A percentile compares a stretch with the other conserved stretches of the same genome.
These are phyloP conservation scores for Globisporangium cylindrosporum DNA, from an alignment of 352 stramenopile genomes.

Conservation along the genomic window DNA sequence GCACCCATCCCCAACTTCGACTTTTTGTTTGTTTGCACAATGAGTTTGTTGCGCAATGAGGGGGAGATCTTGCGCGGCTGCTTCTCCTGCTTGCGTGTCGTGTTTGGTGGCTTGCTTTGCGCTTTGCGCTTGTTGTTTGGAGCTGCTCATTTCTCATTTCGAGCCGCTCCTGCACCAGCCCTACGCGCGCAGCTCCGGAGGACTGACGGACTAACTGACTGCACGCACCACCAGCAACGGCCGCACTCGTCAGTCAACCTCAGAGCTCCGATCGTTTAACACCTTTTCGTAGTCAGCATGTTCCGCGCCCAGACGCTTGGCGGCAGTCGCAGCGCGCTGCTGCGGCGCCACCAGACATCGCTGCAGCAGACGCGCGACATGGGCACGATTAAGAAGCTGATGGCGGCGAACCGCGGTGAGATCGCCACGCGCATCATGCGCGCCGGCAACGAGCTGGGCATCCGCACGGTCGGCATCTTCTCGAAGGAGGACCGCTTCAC, in stretches of 20 bases:
- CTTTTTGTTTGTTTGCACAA: constrained; percentile 8
- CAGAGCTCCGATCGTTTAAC: neutral
- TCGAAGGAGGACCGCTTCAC: constrained; percentile 94
- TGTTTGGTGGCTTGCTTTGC: neutral
- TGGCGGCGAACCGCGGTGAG: constrained; percentile 98
- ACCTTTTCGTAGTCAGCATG: constrained; percentile 20
- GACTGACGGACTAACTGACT: neutral
- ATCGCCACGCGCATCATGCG: constrained; percentile 97
- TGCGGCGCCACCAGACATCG: constrained; percentile 11
- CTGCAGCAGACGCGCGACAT: constrained; percentile 42
- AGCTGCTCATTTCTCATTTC: constrained; percentile 7
- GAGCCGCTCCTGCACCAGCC: constrained; percentile 6
- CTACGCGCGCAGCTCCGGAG: neutral
- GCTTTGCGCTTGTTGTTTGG: neutral
- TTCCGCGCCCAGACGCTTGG: constrained; percentile 37
- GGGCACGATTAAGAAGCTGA: constrained; percentile 93
- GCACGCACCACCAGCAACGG: neutral
- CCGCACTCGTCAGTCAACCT: neutral
- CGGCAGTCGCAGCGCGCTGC: constrained; percentile 15
- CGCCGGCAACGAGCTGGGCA: constrained; percentile 91
- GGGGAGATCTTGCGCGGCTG: constrained; percentile 11
- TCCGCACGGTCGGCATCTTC: constrained; percentile 90
- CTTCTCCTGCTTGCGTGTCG: neutral
- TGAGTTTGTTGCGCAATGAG: neutral
- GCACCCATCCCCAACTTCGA: neutral